Evolutionary conservation across 1,284 basidiomycete genomes (phyloP).

Genomic region (Testicularia cyperi): DNA sequence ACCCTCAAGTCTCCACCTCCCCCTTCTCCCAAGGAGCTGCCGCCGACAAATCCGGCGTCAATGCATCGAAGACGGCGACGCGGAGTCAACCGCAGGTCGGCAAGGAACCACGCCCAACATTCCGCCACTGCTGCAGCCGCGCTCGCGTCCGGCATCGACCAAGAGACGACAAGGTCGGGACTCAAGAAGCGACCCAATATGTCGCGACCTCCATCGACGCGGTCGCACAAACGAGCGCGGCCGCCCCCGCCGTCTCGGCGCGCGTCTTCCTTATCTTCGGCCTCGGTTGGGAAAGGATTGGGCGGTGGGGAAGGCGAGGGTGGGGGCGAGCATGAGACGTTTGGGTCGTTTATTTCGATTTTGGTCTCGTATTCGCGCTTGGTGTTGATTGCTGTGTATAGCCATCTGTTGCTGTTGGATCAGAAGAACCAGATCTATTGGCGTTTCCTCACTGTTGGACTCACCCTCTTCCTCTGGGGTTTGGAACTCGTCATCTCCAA

Average conservation of each 20-base stretch:
- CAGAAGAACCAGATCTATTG: slow-evolving; percentile 58
- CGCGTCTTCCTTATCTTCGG: neutral
- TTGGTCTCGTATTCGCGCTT: slow-evolving; percentile 53
- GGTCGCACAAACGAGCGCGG: slow-evolving; percentile 23
- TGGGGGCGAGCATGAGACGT: slow-evolving; percentile 3
- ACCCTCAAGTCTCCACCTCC: slow-evolving; percentile 15
- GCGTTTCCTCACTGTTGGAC: slow-evolving; percentile 55
- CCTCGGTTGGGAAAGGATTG: no score
- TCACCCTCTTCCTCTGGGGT: slow-evolving; percentile 52
- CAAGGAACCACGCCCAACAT: no score
- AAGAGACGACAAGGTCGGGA: no score
- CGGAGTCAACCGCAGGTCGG: no score
- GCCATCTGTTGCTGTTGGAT: slow-evolving; percentile 54
- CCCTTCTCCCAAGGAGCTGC: neutral
- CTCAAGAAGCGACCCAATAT: slow-evolving; percentile 15
- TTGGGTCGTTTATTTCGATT: slow-evolving; percentile 34
- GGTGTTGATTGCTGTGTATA: slow-evolving; percentile 57
- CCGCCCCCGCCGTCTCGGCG: neutral
- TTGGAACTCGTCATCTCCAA: slow-evolving; percentile 53
- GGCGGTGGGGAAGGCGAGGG: neutral
- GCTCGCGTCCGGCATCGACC: no score
- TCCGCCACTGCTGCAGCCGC: no score
- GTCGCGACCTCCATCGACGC: slow-evolving; percentile 19
- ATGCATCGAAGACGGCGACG: neutral
- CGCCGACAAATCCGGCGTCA: neutral